Percentiles rank a stretch among this genome's conserved stretches.
These are phyloP conservation scores for Ambrosia hybrid DNA, from an alignment of 140 eudicot genomes.

Conservation along the genomic window DNA sequence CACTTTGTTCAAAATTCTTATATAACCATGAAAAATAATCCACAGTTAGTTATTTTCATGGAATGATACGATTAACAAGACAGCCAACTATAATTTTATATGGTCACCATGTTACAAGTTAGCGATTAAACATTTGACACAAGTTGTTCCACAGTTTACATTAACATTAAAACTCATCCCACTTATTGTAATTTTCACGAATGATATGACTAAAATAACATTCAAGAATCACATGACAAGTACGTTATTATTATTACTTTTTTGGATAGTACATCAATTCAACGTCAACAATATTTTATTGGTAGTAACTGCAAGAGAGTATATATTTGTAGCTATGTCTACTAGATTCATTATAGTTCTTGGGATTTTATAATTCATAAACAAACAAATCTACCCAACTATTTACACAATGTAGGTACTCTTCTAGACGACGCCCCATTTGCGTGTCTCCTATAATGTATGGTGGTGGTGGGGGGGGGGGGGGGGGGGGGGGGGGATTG, in stretches of 20 bases:
- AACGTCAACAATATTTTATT: background rate
- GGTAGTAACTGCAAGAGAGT: background rate
- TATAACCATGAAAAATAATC: background rate
- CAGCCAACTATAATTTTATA: background rate
- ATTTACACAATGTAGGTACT: background rate
- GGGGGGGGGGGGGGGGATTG: too few species aligned
- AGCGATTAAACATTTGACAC: background rate
- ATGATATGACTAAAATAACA: background rate
- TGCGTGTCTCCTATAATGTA: too few species aligned
- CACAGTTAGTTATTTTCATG: background rate
- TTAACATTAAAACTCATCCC: background rate
- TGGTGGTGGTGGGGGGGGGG: too few species aligned
- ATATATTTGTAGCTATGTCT: background rate
- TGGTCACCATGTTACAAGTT: background rate
- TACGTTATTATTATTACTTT: too few species aligned
- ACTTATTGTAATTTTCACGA: background rate
- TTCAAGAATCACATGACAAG: too few species aligned
- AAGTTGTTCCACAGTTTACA: background rate
- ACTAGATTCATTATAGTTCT: background rate
- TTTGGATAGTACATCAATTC: too few species aligned
- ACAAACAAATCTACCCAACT: background rate
- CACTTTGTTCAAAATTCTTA: background rate
- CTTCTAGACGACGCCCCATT: background rate
- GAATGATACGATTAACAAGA: conserved; percentile 5
- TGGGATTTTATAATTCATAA: background rate